Conservation (phyloP, 345 rosid genomes). For the Rhodamnia argentea region DNA sequence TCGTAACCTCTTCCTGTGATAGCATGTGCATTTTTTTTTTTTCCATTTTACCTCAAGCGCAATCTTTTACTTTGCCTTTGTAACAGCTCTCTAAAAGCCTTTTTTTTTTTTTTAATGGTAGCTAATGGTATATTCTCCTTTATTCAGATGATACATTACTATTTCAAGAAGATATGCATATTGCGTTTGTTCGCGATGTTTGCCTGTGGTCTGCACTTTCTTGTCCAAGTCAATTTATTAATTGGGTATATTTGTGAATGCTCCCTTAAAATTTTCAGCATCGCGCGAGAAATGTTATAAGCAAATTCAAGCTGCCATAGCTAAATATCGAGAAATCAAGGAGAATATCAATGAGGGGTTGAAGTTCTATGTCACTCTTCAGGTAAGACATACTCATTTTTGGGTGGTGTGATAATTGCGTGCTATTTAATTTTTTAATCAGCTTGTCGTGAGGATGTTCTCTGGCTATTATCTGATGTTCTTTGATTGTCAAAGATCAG, state of each 20-base stretch:
- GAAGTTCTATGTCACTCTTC: constrained; percentile 96
- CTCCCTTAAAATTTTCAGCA: constrained; percentile 27
- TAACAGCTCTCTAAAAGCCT: not conserved
- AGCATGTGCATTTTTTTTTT: not conserved
- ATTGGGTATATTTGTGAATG: not conserved
- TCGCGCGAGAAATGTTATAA: constrained; percentile 87
- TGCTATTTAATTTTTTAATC: not conserved
- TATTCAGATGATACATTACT: not conserved
- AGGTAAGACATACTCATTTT: constrained; percentile 30
- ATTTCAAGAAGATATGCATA: not conserved
- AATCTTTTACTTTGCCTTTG: not conserved
- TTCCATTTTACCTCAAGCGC: not conserved
- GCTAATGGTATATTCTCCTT: not conserved
- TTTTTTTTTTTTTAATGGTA: not conserved
- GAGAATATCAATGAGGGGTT: constrained; percentile 92
- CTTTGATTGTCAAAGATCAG: not conserved
- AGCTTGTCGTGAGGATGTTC: not conserved
- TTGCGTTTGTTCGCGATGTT: not conserved
- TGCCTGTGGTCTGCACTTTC: not conserved
- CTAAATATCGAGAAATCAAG: constrained; percentile 86
- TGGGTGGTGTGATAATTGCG: not conserved
- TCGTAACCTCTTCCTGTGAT: not conserved
- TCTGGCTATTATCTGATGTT: not conserved
- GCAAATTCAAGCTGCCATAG: constrained; percentile 88
- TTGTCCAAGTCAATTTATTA: not conserved